Base-by-base conservation (phyloP, 306 rosid species). In the Vigna mungo region DNA sequence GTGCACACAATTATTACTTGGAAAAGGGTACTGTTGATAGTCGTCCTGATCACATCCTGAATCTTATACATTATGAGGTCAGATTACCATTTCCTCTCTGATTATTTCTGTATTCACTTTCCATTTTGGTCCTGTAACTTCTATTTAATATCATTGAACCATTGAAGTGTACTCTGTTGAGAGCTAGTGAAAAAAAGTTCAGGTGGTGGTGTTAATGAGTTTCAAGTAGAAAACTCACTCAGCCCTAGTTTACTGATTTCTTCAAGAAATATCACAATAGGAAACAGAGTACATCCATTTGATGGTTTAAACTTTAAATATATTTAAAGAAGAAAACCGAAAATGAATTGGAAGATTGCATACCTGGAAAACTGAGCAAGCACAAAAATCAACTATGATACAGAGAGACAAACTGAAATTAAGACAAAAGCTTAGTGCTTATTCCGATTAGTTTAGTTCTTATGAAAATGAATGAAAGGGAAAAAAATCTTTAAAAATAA, bases 31-130 rank as follows among this genome's bases (percentile, higher is more conserved):
- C 77, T 10, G 92, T 88, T 69, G 97, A 91, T 59, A 12, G 72
- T 68, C 90, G 89, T 47, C 97, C 98, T 43, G 99, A 95, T 87
- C 98, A 95, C 68, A 48, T 91, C 82, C 85, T 95, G 74, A 95
- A 95, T 86, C 89, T 92, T 27, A 91, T 95, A 76, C 98, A 92
- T 85, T 95, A 92, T 16, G 99, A 92, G 97, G 97, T 94, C 48
- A 63, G 81, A 75, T 9, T 53, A 39, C 51, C 80, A 34, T 69
- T 82, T 43, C 63, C 48, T 81, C 44, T 64, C 25, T 70, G 20
- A n/a, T 75, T 43, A 49, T 53, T 72, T 54, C 48, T 82, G 43
- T 68, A 46, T 72, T 66, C 59, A 48, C 44, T 16, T 20, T 27
- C 25, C 61, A 62, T n/a, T 7, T 32, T 18, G 61, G 44, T 6